phyloP scores from a whole-genome alignment of 129 eudicot genomes.

The Helianthus annuus region HanXRQr2.0-SUNRISE NC_035434.2:139253449-139253948 shows the following conservation, averaged over 20 bases:
- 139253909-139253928: slow-evolving; percentile 47
- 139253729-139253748: slow-evolving; percentile 68
- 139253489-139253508: no score
- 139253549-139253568: neutral
- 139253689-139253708: slow-evolving; percentile 73
- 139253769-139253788: slow-evolving; percentile 40
- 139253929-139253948: slow-evolving; percentile 55
- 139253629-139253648: slow-evolving; percentile 58
- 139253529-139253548: neutral
- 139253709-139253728: slow-evolving; percentile 67
- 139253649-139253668: slow-evolving; percentile 61
- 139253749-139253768: slow-evolving; percentile 67
- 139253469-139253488: no score
- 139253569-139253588: neutral
- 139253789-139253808: slow-evolving; percentile 19
- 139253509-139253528: neutral
- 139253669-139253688: slow-evolving; percentile 65
- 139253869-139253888: no score
- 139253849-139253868: no score
- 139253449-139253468: no score
- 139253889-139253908: slow-evolving; percentile 41
- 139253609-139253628: neutral
- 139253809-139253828: slow-evolving; percentile 27
- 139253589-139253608: neutral
- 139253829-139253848: no score